These are phyloP conservation scores for Clohesyomyces aquaticus DNA, from an alignment of 495 filamentous ascomycete species.

Conservation along the genomic window DNA sequence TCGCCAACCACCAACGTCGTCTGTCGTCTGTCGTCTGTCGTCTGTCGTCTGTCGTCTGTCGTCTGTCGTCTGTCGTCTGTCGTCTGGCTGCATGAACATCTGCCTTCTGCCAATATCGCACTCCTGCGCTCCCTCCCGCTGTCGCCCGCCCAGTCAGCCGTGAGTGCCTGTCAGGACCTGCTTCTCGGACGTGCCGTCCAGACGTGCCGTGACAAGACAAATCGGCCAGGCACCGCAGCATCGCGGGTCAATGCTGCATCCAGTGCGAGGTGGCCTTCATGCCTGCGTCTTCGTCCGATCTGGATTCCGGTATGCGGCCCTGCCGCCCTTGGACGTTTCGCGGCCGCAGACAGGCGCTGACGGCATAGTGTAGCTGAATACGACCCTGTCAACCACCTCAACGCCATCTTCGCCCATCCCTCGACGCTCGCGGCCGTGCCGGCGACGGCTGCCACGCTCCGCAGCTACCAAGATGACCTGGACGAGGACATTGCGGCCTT, in stretches of 20 bases:
- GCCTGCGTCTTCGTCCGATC: conserved; percentile 38
- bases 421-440: conserved; percentile 80
- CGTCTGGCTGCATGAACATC: conserved; percentile 23
- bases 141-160: not conserved
- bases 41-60: too few relatives aligned
- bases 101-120: conserved; percentile 13
- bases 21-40: too few relatives aligned
- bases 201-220: conserved; percentile 12
- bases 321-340: not conserved
- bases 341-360: conserved; percentile 7
- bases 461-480: conserved; percentile 80
- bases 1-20: too few relatives aligned
- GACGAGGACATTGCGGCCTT: conserved; percentile 76
- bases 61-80: too few relatives aligned
- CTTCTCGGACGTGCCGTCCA: too few relatives aligned
- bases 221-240: conserved; percentile 23
- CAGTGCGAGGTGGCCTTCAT: conserved; percentile 39
- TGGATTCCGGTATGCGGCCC: conserved; percentile 47
- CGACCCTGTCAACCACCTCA: conserved; percentile 91
- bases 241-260: conserved; percentile 35
- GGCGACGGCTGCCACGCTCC: conserved; percentile 70
- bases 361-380: conserved; percentile 71
- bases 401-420: conserved; percentile 89
- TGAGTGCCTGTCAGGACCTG: too few relatives aligned
- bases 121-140: conserved; percentile 1